Base-by-base conservation (phyloP, 2,329 filamentous ascomycete genomes). In the Hymenoscyphus fraxineus region DNA sequence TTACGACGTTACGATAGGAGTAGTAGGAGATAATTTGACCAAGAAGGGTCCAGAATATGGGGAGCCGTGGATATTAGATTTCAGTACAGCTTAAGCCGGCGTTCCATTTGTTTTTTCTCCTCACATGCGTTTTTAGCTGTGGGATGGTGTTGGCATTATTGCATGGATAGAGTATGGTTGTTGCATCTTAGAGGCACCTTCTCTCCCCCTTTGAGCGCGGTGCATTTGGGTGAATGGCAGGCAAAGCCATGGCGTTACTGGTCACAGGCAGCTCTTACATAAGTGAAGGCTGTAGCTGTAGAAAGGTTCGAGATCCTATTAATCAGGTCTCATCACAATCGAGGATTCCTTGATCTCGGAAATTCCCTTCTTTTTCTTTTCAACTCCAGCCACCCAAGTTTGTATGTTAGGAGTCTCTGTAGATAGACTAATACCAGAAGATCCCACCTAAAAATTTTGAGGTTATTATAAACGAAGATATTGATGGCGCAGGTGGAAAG, bases 231-330 rank as follows among this genome's bases (percentile, higher is more conserved):
- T 19, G 47, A 27, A 54, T 54, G 47, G 19, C 19, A 13, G 19
- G 19, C 22, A 54, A 27, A 54, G 47, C 47, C 47, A 54, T 54
- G 47, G 47, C 47, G 47, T 54, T 54, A 22, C 47, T 54, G 47
- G 47, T 54, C 12, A 54, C 47, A 54, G 44, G 22, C 47, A 54
- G 47, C 47, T 54, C 19, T 19, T 54, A 54, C 47, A 54, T 27
- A 27, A 54, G 22, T 54, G 47, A 22, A 54, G 22, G 47, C 47
- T 59, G 58, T 59, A 40, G 38, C 58, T 59, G 58, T 59, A 40
- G 38, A 35, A 59, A 41, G 38, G 35, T 57, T 57, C 55, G 55
- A 35, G 55, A 35, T 38, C 32, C 31, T 57, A 57, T n/a, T 57
- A 32, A 13, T 56, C 16, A 27, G 55, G 31, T 12, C 31, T 57